Base-by-base conservation (phyloP, 2,329 filamentous ascomycete species). In the Colletotrichum sp. region DNA sequence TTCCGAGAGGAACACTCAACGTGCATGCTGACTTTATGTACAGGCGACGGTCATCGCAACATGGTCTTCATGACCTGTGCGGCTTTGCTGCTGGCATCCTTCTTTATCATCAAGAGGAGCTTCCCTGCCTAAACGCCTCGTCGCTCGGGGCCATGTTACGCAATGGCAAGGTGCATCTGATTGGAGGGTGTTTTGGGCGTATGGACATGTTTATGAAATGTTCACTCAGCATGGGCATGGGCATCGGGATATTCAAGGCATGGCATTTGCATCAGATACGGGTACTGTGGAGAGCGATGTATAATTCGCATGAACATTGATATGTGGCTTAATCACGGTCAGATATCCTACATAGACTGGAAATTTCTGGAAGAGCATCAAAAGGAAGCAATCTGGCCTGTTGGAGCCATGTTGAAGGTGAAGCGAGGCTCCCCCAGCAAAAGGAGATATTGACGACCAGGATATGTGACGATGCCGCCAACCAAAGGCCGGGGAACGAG, bases 21-120 rank as follows among this genome's bases (percentile, higher is more conserved):
- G 3, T 21, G 21, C 10, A 13, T 43, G 43, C 69, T 75, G 34
- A 75, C 38, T 32, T 12, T 14, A 24, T 10, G 12, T 21, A 64
- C 59, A 82, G 81, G 82, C 4, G 80, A 81, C 26, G 74, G 73
- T 16, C 81, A 83, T 67, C 78, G 82, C 4, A 81, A 82, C 66
- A 68, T 74, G 56, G 79, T 83, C 24, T 83, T 83, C 68, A 58
- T 81, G 16, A 77, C 76, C 9, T 77, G 77, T 30, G 76, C 76
- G 7, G 71, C 59, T 16, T 55, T 78, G 18, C 58, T 78, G n/a
- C 71, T 78, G 75, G 43, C 68, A 5, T 76, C 77, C 3, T 78
- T 78, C 55, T 78, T 78, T 30, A 71, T 78, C n/a, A 34, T 78
- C 56, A 78, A 74, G 73, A 73, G 59, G 56, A 75, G n/a, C 58